Percentiles rank a stretch among this genome's conserved stretches.
Evolutionary conservation across 139 green algal genomes (phyloP).

Genomic region (Edaphochlamys debaryana): DNA sequence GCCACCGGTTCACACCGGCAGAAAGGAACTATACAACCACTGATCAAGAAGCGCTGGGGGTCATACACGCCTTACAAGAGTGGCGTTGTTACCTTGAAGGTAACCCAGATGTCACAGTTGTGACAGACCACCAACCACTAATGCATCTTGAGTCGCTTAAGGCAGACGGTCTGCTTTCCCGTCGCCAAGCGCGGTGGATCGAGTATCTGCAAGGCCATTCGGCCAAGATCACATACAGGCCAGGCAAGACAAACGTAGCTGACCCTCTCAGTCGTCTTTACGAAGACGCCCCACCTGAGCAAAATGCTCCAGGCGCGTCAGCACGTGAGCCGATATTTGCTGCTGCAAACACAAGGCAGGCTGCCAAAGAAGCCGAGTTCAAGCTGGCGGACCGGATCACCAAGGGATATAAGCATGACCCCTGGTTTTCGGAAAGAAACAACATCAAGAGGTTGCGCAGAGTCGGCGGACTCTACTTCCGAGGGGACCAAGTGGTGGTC

Average conservation of each 20-base stretch:
- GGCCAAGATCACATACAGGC: too few relatives aligned
- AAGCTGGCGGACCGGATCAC: too few relatives aligned
- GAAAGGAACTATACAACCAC: background rate
- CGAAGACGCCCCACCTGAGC: too few relatives aligned
- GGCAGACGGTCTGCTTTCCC: background rate
- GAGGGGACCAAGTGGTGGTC: slow-evolving; percentile 13
- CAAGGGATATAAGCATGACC: background rate
- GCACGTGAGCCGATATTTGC: too few relatives aligned
- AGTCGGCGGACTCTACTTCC: slow-evolving; percentile 55
- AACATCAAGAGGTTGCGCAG: slow-evolving; percentile 5
- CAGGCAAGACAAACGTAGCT: too few relatives aligned
- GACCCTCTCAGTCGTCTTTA: too few relatives aligned
- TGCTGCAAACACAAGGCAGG: too few relatives aligned
- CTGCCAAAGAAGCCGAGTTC: too few relatives aligned
- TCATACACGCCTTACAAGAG: background rate
- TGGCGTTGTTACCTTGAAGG: slow-evolving; percentile 28
- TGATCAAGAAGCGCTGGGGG: background rate
- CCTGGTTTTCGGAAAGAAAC: background rate
- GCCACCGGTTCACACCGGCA: background rate
- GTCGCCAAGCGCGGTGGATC: background rate
- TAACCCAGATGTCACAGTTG: background rate
- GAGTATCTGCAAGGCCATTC: background rate
- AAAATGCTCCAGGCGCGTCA: too few relatives aligned
- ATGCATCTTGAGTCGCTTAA: background rate
- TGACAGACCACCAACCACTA: slow-evolving; percentile 10